A percentile compares a stretch with the other conserved stretches of the same genome.
Conservation (phyloP, 495 filamentous ascomycete species). For the Trypethelium eluteriae region DNA sequence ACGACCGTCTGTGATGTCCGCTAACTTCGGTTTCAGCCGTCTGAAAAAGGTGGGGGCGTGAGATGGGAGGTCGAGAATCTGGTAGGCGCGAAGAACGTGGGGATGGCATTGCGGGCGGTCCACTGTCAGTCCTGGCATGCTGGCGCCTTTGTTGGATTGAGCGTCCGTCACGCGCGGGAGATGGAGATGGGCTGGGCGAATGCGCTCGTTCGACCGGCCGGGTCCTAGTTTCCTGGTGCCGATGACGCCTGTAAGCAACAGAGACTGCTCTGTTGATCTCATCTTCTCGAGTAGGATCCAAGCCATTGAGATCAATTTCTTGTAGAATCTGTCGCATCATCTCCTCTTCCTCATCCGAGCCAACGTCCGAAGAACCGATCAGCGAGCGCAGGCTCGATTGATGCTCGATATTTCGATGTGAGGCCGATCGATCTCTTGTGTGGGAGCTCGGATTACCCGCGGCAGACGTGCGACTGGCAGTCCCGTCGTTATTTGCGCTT, state of each 20-base stretch:
- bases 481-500: conserved; percentile 18
- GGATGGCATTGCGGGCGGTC: conserved; percentile 27
- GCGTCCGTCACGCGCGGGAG: neutral
- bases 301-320: conserved; percentile 75
- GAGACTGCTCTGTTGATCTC: conserved; percentile 83
- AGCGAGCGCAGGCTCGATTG: conserved; percentile 80
- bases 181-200: neutral
- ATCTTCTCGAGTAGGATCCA: conserved; percentile 67
- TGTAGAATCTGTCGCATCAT: conserved; percentile 83
- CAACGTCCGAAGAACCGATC: conserved; percentile 66
- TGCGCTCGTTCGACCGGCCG: conserved; percentile 18
- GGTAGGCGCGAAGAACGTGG: conserved; percentile 15
- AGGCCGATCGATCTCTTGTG: neutral
- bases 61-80: conserved; percentile 44
- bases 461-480: conserved; percentile 17
- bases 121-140: conserved; percentile 29
- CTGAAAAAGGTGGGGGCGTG: conserved; percentile 50
- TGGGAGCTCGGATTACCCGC: neutral
- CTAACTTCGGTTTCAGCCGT: conserved; percentile 35
- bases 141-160: conserved; percentile 20
- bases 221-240: conserved; percentile 38
- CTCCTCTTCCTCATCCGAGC: conserved; percentile 74
- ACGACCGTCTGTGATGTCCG: conserved; percentile 44
- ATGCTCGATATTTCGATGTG: conserved; percentile 60
- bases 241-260: conserved; percentile 71